phyloP scores from a whole-genome alignment of 2,329 filamentous ascomycete genomes.

The Blastomyces parvus region DNA sequence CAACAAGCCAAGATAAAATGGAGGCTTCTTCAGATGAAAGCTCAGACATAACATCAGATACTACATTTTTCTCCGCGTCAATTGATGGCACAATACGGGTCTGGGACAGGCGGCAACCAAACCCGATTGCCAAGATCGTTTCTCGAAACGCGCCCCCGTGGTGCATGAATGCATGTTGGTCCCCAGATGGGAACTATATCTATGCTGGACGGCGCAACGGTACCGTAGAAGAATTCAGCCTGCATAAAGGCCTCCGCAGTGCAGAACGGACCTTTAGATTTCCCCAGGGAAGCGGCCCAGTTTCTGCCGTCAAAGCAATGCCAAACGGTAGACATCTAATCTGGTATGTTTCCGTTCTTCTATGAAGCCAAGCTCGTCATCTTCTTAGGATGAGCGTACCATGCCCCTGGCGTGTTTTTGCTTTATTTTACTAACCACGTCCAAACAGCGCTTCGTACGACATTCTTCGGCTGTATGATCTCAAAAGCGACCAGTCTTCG shows the following conservation, averaged over 20 bases:
- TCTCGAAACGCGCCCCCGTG: conserved; percentile 76
- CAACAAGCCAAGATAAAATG: conserved; percentile 19
- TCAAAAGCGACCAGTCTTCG: conserved; percentile 54
- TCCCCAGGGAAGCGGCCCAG: conserved; percentile 76
- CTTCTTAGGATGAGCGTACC: neutral
- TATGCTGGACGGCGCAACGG: conserved; percentile 86
- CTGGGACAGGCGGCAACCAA: conserved; percentile 53
- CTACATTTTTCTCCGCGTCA: conserved; percentile 72
- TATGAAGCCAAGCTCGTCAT: neutral
- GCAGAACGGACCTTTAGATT: conserved; percentile 77
- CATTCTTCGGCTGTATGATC: conserved; percentile 85
- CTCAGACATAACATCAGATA: conserved; percentile 50
- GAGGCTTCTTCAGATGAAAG: conserved; percentile 24
- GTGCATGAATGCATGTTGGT: conserved; percentile 98
- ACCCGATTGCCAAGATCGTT: conserved; percentile 68
- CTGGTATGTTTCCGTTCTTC: conserved; percentile 48
- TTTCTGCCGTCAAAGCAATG: conserved; percentile 84
- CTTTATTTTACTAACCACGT: conserved; percentile 15
- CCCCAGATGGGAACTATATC: conserved; percentile 86
- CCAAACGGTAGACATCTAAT: conserved; percentile 84
- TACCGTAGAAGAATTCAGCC: conserved; percentile 86
- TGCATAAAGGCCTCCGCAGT: conserved; percentile 68
- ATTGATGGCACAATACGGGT: conserved; percentile 41
- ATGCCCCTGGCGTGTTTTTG: neutral
- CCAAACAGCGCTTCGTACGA: conserved; percentile 74